Evolutionary conservation across 2,329 filamentous ascomycete species (phyloP).

Genomic region (Hymenoscyphus albidus): DNA sequence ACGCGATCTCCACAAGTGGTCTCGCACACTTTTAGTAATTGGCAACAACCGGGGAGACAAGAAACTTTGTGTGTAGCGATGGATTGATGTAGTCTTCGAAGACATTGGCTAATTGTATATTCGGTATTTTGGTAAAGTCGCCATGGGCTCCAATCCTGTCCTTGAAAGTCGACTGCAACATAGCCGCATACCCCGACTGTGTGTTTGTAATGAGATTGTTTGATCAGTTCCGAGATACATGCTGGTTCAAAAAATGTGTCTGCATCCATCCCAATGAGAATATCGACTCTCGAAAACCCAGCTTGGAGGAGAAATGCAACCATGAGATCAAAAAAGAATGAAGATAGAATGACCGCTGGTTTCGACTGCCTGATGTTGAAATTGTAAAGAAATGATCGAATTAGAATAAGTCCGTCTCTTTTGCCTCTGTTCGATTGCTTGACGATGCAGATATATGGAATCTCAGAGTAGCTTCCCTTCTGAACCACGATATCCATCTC

Average conservation of each 20-base stretch:
- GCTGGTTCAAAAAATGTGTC: slow-evolving; percentile 45
- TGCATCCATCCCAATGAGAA: slow-evolving; percentile 46
- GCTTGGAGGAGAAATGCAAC: slow-evolving; percentile 36
- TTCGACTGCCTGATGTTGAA: slow-evolving; percentile 43
- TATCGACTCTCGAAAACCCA: slow-evolving; percentile 41
- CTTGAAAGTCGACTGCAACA: slow-evolving; percentile 46
- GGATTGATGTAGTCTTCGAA: slow-evolving; percentile 48
- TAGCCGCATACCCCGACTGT: slow-evolving; percentile 47
- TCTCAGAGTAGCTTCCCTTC: slow-evolving; percentile 43
- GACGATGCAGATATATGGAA: slow-evolving; percentile 46
- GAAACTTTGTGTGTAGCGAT: slow-evolving; percentile 48
- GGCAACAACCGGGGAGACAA: slow-evolving; percentile 47
- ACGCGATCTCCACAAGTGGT: slow-evolving; percentile 46
- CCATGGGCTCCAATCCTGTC: slow-evolving; percentile 42
- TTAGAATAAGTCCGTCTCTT: slow-evolving; percentile 47
- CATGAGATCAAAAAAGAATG: slow-evolving; percentile 38
- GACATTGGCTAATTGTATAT: slow-evolving; percentile 46
- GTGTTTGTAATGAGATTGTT: slow-evolving; percentile 41
- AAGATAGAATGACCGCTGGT: slow-evolving; percentile 45
- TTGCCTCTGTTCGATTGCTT: slow-evolving; percentile 50
- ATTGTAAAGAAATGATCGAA: slow-evolving; percentile 46
- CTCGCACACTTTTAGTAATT: slow-evolving; percentile 47
- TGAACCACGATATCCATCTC: slow-evolving; percentile 45
- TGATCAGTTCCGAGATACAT: slow-evolving; percentile 44
- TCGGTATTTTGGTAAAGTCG: slow-evolving; percentile 46